Evolutionary conservation across 2,329 filamentous ascomycete genomes (phyloP).

Genomic region (Colletotrichum sp.): DNA sequence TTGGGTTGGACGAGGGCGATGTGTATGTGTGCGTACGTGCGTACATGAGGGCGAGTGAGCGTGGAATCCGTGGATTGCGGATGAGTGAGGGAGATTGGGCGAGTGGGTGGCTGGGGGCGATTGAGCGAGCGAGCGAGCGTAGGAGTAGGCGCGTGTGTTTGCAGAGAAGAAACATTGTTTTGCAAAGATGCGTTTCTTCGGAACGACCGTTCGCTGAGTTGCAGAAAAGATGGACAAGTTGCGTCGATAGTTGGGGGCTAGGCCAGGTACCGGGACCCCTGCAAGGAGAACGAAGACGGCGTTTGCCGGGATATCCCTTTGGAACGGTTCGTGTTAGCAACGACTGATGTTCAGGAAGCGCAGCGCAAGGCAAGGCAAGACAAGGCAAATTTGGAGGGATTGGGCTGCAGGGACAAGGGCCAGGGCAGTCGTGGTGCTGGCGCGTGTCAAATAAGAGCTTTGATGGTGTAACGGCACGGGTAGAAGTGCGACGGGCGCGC

Average conservation of each 20-base stretch:
- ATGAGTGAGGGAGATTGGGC: not conserved
- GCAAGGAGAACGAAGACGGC: not conserved
- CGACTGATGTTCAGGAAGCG: not conserved
- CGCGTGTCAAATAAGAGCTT: slow-evolving; percentile 12
- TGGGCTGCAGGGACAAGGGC: slow-evolving; percentile 6
- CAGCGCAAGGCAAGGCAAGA: not conserved
- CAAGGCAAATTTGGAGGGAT: not conserved
- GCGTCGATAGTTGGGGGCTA: not conserved
- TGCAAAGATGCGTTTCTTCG: slow-evolving; percentile 13
- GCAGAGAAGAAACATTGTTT: slow-evolving; percentile 20
- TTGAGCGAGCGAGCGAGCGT: not conserved
- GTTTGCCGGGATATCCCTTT: not conserved
- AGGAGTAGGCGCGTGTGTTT: slow-evolving; percentile 14
- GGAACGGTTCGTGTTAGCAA: not conserved
- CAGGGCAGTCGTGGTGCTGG: not conserved
- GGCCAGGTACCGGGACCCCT: not conserved
- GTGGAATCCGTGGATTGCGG: not conserved
- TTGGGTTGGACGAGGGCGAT: not conserved
- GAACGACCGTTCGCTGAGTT: slow-evolving; percentile 2
- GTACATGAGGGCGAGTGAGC: not conserved
- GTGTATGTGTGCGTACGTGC: slow-evolving; percentile 1
- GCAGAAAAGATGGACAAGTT: not conserved
- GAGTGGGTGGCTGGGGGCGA: not conserved
- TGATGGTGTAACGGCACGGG: slow-evolving; percentile 12
- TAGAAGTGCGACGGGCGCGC: slow-evolving; percentile 1